Evolutionary conservation across 192 early-diverging fungal species (phyloP).

Genomic region (Podila verticillata): DNA sequence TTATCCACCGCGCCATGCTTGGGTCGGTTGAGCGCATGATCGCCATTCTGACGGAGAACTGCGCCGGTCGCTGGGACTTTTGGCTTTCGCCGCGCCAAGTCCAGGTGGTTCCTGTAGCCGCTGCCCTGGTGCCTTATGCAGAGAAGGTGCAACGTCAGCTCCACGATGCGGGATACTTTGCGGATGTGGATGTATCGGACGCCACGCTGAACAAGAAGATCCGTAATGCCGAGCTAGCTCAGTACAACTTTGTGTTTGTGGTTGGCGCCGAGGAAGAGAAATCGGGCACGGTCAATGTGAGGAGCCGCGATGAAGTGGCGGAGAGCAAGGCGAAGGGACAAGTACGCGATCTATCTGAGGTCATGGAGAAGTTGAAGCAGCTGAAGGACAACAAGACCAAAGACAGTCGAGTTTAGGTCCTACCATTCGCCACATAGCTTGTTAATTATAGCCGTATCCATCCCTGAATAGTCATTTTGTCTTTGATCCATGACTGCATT

Average conservation of each 20-base stretch:
- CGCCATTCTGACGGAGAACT: slow-evolving; percentile 96
- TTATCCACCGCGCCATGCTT: slow-evolving; percentile 98
- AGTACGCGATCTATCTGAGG: slow-evolving; percentile 72
- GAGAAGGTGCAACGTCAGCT: slow-evolving; percentile 70
- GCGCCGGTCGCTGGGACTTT: slow-evolving; percentile 94
- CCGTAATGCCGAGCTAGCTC: slow-evolving; percentile 90
- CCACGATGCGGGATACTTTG: slow-evolving; percentile 76
- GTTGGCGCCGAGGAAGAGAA: slow-evolving; percentile 90
- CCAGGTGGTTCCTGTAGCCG: slow-evolving; percentile 87
- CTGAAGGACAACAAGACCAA: slow-evolving; percentile 29
- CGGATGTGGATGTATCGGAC: slow-evolving; percentile 87
- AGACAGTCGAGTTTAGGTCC: slow-evolving; percentile 13
- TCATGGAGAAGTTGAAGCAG: slow-evolving; percentile 66
- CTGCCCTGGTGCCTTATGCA: slow-evolving; percentile 80
- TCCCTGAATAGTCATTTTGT: too few species aligned
- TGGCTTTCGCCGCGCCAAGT: slow-evolving; percentile 97
- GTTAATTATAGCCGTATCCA: too few species aligned
- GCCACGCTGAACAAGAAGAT: slow-evolving; percentile 97
- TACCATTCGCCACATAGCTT: too few species aligned
- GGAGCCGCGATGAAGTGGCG: slow-evolving; percentile 82
- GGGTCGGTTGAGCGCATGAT: slow-evolving; percentile 95
- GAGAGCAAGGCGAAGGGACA: slow-evolving; percentile 83
- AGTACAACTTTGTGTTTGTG: slow-evolving; percentile 96
- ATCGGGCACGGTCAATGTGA: slow-evolving; percentile 85
- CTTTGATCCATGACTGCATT: too few species aligned